phyloP scores from a whole-genome alignment of 768 basidiomycete species.

The Boletales sp. region DNA sequence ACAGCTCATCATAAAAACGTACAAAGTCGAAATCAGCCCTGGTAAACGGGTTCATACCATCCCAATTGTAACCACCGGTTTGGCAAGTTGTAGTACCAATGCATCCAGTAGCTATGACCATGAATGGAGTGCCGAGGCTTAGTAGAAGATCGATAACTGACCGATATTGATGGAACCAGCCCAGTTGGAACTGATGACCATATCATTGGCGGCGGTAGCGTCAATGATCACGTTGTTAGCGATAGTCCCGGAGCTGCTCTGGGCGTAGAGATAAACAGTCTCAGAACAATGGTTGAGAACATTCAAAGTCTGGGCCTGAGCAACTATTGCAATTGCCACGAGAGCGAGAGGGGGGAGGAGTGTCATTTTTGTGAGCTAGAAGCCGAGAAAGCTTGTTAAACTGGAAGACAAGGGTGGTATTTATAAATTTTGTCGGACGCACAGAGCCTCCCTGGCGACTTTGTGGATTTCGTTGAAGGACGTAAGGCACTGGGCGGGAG shows the following conservation, averaged over 20 bases:
- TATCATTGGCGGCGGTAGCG: conserved; percentile 20
- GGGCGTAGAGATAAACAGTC: conserved; percentile 27
- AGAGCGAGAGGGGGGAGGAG: conserved; percentile 16
- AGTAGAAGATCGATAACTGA: conserved; percentile 1
- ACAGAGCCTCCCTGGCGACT: too few relatives aligned
- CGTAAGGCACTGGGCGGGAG: too few relatives aligned
- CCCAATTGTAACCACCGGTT: conserved; percentile 30
- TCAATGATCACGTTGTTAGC: conserved; percentile 24
- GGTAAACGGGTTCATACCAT: conserved; percentile 29
- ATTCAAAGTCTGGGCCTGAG: conserved; percentile 27
- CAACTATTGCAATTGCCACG: conserved; percentile 15
- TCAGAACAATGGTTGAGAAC: conserved; percentile 26
- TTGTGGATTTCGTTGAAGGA: too few relatives aligned
- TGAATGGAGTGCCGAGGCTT: conserved; percentile 2
- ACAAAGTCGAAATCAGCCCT: conserved; percentile 34
- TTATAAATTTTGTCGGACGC: conserved; percentile 8
- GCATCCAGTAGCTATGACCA: conserved; percentile 28
- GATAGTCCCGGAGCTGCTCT: conserved; percentile 27
- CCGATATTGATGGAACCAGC: conserved; percentile 29
- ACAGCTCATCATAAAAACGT: too few relatives aligned
- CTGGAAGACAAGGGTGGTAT: not conserved
- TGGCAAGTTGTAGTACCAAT: conserved; percentile 17
- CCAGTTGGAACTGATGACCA: conserved; percentile 31
- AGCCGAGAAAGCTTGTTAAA: not conserved
- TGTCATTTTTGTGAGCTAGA: conserved; percentile 15